A percentile compares a stretch with the other conserved stretches of the same genome.
Evolutionary conservation across 176 grass and related monocot species (phyloP).

Genomic region (Oryza nivara): DNA sequence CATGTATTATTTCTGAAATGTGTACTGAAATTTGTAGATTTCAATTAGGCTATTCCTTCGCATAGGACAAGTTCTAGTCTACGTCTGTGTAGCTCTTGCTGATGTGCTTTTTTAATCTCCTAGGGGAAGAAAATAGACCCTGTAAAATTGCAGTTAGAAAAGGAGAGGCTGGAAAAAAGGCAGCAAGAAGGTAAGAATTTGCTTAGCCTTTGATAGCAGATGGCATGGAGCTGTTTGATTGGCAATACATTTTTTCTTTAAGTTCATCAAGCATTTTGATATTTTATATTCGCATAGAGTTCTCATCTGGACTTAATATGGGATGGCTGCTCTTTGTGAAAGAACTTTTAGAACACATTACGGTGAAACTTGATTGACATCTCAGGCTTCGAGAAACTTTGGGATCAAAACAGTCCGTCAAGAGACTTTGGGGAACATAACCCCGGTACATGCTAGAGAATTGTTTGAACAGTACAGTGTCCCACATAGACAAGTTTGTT

Average conservation of each 20-base stretch:
- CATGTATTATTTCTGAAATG: slow-evolving; percentile 58
- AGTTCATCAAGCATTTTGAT: not conserved
- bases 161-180: slow-evolving; percentile 73
- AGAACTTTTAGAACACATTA: not conserved
- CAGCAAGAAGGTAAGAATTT: slow-evolving; percentile 74
- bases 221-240: slow-evolving; percentile 7
- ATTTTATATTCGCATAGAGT: slow-evolving; percentile 3
- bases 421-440: not conserved
- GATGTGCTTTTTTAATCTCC: slow-evolving; percentile 33
- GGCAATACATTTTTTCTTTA: not conserved
- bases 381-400: not conserved
- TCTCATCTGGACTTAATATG: not conserved
- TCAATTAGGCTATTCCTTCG: slow-evolving; percentile 23
- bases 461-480: not conserved
- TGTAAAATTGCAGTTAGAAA: slow-evolving; percentile 70
- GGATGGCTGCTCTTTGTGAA: not conserved
- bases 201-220: not conserved
- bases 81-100: slow-evolving; percentile 13
- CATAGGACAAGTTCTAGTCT: not conserved
- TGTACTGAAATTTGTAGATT: slow-evolving; percentile 25
- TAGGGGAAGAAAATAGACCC: slow-evolving; percentile 75
- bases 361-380: not conserved
- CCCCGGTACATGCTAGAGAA: not conserved
- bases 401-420: not conserved
- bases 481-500: not conserved